Conservation (phyloP, 1,139 yeast species). For the Candida albicans region DNA sequence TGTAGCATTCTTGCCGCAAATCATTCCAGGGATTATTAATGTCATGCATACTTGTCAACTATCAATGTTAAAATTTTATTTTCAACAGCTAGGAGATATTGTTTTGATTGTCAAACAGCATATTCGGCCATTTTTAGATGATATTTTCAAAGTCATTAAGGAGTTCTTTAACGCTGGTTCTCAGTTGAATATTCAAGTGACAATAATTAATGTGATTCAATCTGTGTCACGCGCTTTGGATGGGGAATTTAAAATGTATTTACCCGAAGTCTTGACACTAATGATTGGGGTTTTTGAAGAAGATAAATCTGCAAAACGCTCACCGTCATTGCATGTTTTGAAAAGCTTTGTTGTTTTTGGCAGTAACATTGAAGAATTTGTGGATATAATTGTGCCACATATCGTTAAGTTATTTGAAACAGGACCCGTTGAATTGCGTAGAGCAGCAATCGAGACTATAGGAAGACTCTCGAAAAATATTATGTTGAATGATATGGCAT, state of each 20-base stretch:
- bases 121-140: constrained; percentile 76
- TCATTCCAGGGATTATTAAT: constrained; percentile 81
- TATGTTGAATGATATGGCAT: constrained; percentile 82
- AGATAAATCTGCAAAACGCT: constrained; percentile 64
- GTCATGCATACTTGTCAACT: constrained; percentile 87
- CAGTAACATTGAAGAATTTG: constrained; percentile 81
- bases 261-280: constrained; percentile 76
- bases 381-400: constrained; percentile 82
- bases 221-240: constrained; percentile 83
- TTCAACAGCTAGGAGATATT: constrained; percentile 82
- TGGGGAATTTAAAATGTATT: constrained; percentile 84
- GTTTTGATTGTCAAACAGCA: constrained; percentile 86
- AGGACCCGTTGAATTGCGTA: constrained; percentile 58
- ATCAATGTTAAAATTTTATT: constrained; percentile 81
- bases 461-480: constrained; percentile 79
- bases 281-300: constrained; percentile 76
- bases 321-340: constrained; percentile 73
- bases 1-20: constrained; percentile 80
- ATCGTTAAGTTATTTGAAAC: constrained; percentile 78
- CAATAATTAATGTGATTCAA: constrained; percentile 79
- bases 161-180: constrained; percentile 63
- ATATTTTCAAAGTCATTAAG: constrained; percentile 73
- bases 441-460: constrained; percentile 78
- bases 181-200: constrained; percentile 67
- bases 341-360: constrained; percentile 90